Evolutionary conservation across 352 stramenopile species (phyloP), one percentile per base, ranked within the genome.

Genomic region (Phytophthora sp.): DNA sequence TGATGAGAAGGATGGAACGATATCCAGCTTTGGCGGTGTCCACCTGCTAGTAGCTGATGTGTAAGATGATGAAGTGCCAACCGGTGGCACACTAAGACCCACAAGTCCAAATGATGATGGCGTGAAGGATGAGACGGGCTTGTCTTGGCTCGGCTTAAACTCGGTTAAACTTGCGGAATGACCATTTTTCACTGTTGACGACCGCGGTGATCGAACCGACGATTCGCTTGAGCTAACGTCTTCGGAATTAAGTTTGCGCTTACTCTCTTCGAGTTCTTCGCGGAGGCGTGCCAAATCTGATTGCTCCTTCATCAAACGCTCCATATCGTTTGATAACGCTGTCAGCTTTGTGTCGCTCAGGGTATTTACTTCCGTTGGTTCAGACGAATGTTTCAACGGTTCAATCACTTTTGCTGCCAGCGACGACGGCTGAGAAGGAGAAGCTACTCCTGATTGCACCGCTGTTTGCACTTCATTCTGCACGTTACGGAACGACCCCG

Each of bases 251-350:
- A 91, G 54, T 28, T 87, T 77, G 28, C 78, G 77, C 28, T 89
- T 88, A 57, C 70, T 89, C 38, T 89, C 82, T 69, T 93, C 82
- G 5, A 91, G 59, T 27, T 91, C 65, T n/a, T 78, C 63, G 17
- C 70, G 82, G 46, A 91, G 50, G 28, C 73, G 63, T 11, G 77
- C 82, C 35, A 93, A 62, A 18, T 90, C 84, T 6, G 75, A 82
- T 50, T 93, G 84, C 18, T 93, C 74, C 41, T 91, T 88, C 62
- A 88, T 87, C 35, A 93, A 23, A 5, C 58, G 69, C 21, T 88
- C 78, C 63, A 86, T 80, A 27, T 90, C 80, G 0, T 49, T 71
- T 30, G 82, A 82, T 12, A 78, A 37, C 9, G 59, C 62, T 5
- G 43, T 17, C 21, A 65, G 27, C 1, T 62, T 56, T 1, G 54